phyloP scores from a whole-genome alignment of 2,329 filamentous ascomycete genomes.

The Thermochaetoides dissita region DNA sequence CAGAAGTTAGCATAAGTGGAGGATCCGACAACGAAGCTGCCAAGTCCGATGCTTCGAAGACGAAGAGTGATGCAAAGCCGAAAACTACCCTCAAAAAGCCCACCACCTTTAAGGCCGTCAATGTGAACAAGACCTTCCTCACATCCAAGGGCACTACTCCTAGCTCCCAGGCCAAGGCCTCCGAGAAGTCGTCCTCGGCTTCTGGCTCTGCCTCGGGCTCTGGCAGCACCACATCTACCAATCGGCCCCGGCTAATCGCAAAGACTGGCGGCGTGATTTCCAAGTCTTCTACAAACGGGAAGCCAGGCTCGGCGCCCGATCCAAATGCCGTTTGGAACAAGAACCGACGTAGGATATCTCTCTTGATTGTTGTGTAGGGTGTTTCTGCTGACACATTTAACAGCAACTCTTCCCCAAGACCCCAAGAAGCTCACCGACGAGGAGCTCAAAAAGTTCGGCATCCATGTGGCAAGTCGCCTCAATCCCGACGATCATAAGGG shows the following conservation, averaged over 20 bases:
- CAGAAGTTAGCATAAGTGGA: slow-evolving; percentile 56
- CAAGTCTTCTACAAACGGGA: slow-evolving; percentile 38
- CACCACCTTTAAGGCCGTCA: slow-evolving; percentile 69
- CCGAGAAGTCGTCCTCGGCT: slow-evolving; percentile 34
- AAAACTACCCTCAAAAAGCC: slow-evolving; percentile 59
- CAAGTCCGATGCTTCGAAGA: slow-evolving; percentile 39
- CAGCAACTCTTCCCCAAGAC: slow-evolving; percentile 51
- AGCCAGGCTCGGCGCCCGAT: slow-evolving; percentile 50
- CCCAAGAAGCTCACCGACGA: slow-evolving; percentile 77
- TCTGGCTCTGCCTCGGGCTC: slow-evolving; percentile 29
- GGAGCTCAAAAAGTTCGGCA: slow-evolving; percentile 74
- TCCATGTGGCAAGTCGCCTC: slow-evolving; percentile 68
- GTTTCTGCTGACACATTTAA: slow-evolving; percentile 9
- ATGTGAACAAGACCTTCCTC: slow-evolving; percentile 72
- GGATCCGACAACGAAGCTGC: slow-evolving; percentile 66
- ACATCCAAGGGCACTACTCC: slow-evolving; percentile 48
- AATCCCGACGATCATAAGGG: slow-evolving; percentile 61
- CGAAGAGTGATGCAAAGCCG: slow-evolving; percentile 42
- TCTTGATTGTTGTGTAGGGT: not conserved
- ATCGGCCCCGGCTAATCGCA: slow-evolving; percentile 58
- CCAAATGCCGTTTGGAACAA: slow-evolving; percentile 75
- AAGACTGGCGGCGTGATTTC: slow-evolving; percentile 50
- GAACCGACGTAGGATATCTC: slow-evolving; percentile 53
- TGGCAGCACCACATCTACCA: slow-evolving; percentile 32
- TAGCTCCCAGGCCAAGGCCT: slow-evolving; percentile 32